Evolutionary conservation across 306 rosid genomes (phyloP), one percentile per base, ranked within the genome.

Genomic region (Vicia villosa): DNA sequence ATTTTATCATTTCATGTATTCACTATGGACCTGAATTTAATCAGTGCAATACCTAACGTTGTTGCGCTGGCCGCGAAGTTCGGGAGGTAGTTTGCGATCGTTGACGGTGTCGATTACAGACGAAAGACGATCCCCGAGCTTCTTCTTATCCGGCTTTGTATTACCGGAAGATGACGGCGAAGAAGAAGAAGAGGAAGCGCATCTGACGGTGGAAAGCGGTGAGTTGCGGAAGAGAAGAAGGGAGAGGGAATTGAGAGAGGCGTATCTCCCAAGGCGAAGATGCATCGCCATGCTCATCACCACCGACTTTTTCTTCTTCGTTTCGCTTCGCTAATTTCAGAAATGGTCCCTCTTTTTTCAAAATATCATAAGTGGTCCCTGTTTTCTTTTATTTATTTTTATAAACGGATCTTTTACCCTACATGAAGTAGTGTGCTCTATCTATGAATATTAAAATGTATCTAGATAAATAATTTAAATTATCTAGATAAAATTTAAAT

Each of bases 1-100:
- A 40, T 21, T 21, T 6, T 12, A 14, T 12, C 19, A 41, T 41
- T 64, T 22, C 38, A 12, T 14, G 11, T 42, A 22, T 42, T 22
- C 15, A 3, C 14, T 43, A 43, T 26, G 24, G 3, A 65, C 40
- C 3, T 28, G 70, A 65, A 65, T 15, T 28, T 57, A 65, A 65
- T 10, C 42, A 10, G 9, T 6, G 15, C 1, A n/a, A 15, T 74
- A 91, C 98, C 96, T 86, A 70, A 92, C 90, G 60, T 82, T 68
- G 83, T 83, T 86, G 43, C 91, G 89, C 73, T 83, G 98, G 67
- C 98, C 96, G 14, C 96, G 95, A 9, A 92, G 87, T 81, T 92
- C 91, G 0, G 91, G 87, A 28, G 98, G 96, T 16, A 90, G 91
- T 76, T 92, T 89, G 12, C 89, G 81, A 60, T 89, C 96, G 36